phyloP scores from a whole-genome alignment of 2,329 filamentous ascomycete species.

The Apiospora phragmitis region DNA sequence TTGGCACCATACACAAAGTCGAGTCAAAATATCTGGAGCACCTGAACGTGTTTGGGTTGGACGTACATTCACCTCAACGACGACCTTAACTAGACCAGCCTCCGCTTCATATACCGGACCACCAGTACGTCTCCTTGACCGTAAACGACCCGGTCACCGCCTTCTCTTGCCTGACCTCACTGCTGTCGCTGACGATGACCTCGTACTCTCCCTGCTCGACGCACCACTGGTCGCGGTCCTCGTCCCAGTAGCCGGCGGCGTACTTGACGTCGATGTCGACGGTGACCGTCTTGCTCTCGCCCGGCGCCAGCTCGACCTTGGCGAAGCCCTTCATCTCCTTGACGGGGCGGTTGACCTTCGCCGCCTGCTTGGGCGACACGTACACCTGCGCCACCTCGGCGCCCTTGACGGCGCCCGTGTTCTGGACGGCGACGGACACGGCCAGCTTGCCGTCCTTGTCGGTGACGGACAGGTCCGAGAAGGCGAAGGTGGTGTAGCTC shows the following conservation, averaged over 20 bases:
- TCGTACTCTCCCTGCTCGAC: slow-evolving; percentile 66
- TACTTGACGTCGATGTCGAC: slow-evolving; percentile 63
- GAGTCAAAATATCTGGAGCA: too few relatives aligned
- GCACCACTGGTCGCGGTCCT: slow-evolving; percentile 65
- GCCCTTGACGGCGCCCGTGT: slow-evolving; percentile 51
- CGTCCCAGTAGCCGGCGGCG: slow-evolving; percentile 69
- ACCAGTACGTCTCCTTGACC: slow-evolving; percentile 64
- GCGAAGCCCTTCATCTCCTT: slow-evolving; percentile 63
- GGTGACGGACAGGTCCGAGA: slow-evolving; percentile 26
- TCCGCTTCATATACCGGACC: slow-evolving; percentile 57
- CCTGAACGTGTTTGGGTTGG: too few relatives aligned
- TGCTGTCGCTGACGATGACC: slow-evolving; percentile 61
- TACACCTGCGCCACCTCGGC: slow-evolving; percentile 61
- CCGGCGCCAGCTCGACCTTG: slow-evolving; percentile 54
- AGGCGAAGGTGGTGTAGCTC: slow-evolving; percentile 47
- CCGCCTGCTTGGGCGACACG: slow-evolving; percentile 48
- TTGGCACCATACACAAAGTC: too few relatives aligned
- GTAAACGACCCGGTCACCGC: slow-evolving; percentile 54
- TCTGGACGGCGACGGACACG: slow-evolving; percentile 50
- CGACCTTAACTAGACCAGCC: neutral
- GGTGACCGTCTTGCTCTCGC: slow-evolving; percentile 48
- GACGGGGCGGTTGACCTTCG: slow-evolving; percentile 41
- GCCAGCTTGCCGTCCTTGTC: slow-evolving; percentile 55
- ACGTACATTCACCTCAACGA: too few relatives aligned
- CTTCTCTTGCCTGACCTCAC: slow-evolving; percentile 44